These are phyloP conservation scores for Haplographium delicatum DNA, from an alignment of 495 filamentous ascomycete genomes.

Conservation along the genomic window DNA sequence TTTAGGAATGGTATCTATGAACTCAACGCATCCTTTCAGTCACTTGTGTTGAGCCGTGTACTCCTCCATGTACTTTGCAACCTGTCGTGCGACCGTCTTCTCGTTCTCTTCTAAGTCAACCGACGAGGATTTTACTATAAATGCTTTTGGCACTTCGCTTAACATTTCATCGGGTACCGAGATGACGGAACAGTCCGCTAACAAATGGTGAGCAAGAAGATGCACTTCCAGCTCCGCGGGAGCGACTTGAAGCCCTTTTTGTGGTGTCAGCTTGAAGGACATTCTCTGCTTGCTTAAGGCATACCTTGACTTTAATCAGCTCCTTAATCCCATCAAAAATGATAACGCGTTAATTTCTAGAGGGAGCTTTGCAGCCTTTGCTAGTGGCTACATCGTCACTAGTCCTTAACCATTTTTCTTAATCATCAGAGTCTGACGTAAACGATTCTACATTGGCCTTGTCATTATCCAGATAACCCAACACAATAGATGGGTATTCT, in stretches of 20 bases:
- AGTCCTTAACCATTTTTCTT: constrained; percentile 70
- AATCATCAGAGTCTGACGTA: constrained; percentile 56
- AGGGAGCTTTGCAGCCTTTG: constrained; percentile 52
- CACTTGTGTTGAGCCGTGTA: constrained; percentile 87
- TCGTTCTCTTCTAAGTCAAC: constrained; percentile 56
- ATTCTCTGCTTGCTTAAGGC: too few species aligned
- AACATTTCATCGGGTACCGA: constrained; percentile 67
- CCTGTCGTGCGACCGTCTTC: constrained; percentile 53
- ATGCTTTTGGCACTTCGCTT: constrained; percentile 85
- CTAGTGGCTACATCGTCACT: constrained; percentile 80
- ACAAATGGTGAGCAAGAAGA: constrained; percentile 72
- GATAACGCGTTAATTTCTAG: constrained; percentile 68
- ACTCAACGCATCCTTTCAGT: constrained; percentile 79
- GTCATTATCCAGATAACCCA: constrained; percentile 83
- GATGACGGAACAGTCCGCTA: constrained; percentile 82
- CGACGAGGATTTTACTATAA: constrained; percentile 66
- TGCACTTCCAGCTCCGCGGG: constrained; percentile 90
- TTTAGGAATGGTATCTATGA: constrained; percentile 74
- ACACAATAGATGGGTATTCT: constrained; percentile 66
- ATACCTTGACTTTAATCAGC: constrained; percentile 87
- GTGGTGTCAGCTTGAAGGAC: too few species aligned
- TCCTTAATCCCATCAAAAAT: constrained; percentile 91
- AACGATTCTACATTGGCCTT: constrained; percentile 79
- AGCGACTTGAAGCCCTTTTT: constrained; percentile 80
- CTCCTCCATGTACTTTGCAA: constrained; percentile 71